phyloP scores from a whole-genome alignment of 2,329 filamentous ascomycete species.

The Fusarium ambrosium region DNA sequence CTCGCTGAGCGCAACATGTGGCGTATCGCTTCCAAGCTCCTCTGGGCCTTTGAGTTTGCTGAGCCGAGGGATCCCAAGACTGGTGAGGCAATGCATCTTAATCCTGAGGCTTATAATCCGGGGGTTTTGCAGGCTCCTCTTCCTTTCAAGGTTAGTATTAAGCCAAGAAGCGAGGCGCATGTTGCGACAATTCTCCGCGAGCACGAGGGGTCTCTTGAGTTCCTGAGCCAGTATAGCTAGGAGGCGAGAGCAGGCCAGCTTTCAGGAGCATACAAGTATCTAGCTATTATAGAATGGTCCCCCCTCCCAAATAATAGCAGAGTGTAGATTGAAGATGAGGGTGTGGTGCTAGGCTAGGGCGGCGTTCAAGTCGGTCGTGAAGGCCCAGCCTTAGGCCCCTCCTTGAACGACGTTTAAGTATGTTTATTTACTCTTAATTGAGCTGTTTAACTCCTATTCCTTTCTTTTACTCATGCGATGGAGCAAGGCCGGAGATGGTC shows the following conservation, averaged over 20 bases:
- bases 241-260: background rate
- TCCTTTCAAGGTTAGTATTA: background rate
- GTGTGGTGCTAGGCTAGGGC: background rate
- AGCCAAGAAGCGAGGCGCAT: background rate
- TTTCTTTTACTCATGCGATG: background rate
- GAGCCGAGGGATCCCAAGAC: background rate
- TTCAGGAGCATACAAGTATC: background rate
- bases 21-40: background rate
- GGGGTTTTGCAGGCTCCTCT: background rate
- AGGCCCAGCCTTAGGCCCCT: background rate
- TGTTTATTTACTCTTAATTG: background rate
- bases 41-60: background rate
- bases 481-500: background rate
- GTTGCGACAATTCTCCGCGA: background rate
- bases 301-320: background rate
- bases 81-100: background rate
- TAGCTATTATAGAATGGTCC: background rate
- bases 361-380: background rate
- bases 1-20: background rate
- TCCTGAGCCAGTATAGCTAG: background rate
- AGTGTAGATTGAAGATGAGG: background rate
- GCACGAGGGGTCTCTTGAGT: background rate
- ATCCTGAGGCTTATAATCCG: background rate
- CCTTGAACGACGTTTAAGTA: background rate
- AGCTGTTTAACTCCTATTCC: background rate